Evolutionary conservation across 768 basidiomycete species (phyloP).

Genomic region (Boletus speciosus): DNA sequence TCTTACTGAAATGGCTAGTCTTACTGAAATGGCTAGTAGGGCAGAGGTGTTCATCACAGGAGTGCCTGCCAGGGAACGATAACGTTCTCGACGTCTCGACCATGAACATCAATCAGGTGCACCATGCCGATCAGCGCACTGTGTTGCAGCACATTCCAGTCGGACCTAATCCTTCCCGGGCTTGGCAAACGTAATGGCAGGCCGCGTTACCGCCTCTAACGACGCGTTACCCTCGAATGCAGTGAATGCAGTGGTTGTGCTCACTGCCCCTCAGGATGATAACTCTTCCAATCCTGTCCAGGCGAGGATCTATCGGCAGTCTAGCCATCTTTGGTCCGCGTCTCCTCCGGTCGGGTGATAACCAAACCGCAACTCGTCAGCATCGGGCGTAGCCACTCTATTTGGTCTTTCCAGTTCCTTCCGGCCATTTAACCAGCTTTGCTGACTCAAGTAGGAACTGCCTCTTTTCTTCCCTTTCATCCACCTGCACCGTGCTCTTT

Average conservation of each 20-base stretch:
- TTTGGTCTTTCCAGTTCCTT: not conserved
- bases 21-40: too few relatives aligned
- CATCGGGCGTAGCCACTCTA: not conserved
- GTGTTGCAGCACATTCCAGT: too few relatives aligned
- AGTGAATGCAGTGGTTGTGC: not conserved
- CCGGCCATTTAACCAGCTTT: conserved; percentile 10
- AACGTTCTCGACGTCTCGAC: too few relatives aligned
- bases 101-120: too few relatives aligned
- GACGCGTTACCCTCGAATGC: not conserved
- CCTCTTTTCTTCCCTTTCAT: not conserved
- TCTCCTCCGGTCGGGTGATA: not conserved
- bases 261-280: not conserved
- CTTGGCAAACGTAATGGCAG: not conserved
- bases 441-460: not conserved
- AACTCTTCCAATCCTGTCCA: not conserved
- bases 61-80: too few relatives aligned
- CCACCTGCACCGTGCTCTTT: not conserved
- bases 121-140: too few relatives aligned
- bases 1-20: too few relatives aligned
- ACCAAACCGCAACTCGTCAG: not conserved
- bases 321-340: not conserved
- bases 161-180: too few relatives aligned
- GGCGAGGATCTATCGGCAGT: not conserved
- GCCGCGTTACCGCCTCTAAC: not conserved
- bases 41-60: too few relatives aligned